Evolutionary conservation across 1,139 yeast species (phyloP), one percentile per base, ranked within the genome.

Genomic region (Hemisphaericaspora xylanilytica): DNA sequence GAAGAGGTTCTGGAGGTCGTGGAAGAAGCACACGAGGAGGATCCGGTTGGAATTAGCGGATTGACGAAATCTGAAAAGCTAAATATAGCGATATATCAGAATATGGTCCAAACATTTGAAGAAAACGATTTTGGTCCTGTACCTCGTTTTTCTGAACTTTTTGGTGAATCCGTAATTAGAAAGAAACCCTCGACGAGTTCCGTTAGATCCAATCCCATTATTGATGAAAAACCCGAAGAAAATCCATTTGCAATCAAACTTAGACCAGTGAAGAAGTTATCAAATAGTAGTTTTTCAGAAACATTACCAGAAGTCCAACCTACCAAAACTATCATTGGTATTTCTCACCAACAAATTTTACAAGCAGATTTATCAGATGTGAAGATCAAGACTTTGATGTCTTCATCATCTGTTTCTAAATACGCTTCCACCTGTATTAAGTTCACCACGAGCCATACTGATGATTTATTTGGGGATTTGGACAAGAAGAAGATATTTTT

Each of bases 281-380:
- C 58, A 11, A 65, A 59, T 36, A 58, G 59, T 33, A 59, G 57
- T 37, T 61, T 56, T 38, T 45, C 62, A 2, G 68, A 63, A 40
- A 56, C 59, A 32, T 52, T 69, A 27, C 68, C 73, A 1, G 64
- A 57, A 38, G 56, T 67, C 21, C 57, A 48, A 28, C 68, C 74
- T 2, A 60, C 55, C 32, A 67, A 64, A 41, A 67, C 74, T 11
- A 68, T 70, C 28, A 62, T 68, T 44, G 75, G 75, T 1, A 56
- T 70, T 33, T 59, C 67, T 3, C 67, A 65, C 42, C 52, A 57
- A 35, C 75, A 70, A 42, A 64, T 70, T 18, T 53, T 63, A 39
- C 58, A 56, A 30, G 56, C 67, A 28, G 63, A 59, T 22, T 46
- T 55, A 20, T 52, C 61, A 5, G 75, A 70, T 52, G 73, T 70